Evolutionary conservation across 805 yeast genomes (phyloP).

Genomic region (Wickerhamiella cacticola): DNA sequence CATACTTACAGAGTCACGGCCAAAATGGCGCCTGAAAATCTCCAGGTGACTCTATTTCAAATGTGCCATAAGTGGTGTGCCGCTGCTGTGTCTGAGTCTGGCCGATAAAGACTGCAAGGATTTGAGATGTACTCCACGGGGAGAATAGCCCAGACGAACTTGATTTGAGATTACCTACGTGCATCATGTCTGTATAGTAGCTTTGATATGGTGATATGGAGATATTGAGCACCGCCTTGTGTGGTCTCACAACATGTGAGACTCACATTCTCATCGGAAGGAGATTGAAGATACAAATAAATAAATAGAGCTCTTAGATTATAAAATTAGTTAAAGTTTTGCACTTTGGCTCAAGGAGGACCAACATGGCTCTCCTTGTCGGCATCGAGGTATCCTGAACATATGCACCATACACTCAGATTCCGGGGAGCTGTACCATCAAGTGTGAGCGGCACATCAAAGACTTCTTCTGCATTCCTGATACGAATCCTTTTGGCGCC

Average conservation of each 20-base stretch:
- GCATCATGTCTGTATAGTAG: no score
- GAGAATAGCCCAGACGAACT: not conserved
- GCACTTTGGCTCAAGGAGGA: no score
- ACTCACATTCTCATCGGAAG: no score
- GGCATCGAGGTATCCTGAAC: constrained; percentile 87
- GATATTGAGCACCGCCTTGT: no score
- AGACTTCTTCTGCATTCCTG: constrained; percentile 37
- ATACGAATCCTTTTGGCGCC: constrained; percentile 59
- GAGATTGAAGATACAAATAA: not conserved
- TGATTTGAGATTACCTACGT: no score
- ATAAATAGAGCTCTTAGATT: no score
- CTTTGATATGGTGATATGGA: no score
- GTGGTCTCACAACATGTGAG: no score
- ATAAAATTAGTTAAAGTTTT: no score
- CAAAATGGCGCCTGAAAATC: no score
- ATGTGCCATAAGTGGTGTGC: not conserved
- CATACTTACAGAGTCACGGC: no score
- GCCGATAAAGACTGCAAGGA: not conserved
- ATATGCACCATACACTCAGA: constrained; percentile 69
- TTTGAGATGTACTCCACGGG: not conserved
- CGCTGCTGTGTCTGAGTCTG: not conserved
- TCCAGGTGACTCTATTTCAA: not conserved
- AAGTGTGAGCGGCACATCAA: constrained; percentile 34
- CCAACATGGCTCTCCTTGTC: constrained; percentile 50
- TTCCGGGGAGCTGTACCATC: constrained; percentile 41